Evolutionary conservation across 495 filamentous ascomycete genomes (phyloP).

Genomic region (Aspergillus egyptiacus): DNA sequence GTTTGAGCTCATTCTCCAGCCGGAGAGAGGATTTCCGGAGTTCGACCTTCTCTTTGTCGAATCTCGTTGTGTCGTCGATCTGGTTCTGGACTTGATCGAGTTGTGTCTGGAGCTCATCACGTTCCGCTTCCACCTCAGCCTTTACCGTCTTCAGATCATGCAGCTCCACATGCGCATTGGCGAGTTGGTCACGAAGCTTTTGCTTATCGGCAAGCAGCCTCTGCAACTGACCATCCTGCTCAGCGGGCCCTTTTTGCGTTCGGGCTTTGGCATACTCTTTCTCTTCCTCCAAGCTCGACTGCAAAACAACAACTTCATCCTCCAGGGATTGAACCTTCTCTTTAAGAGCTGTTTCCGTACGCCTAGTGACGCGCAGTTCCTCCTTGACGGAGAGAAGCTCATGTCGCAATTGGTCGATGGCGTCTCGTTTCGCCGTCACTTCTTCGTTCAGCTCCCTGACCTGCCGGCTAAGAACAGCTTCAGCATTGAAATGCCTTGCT

Average conservation of each 20-base stretch:
- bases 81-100: conserved; percentile 45
- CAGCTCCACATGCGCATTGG: conserved; percentile 54
- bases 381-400: conserved; percentile 59
- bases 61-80: conserved; percentile 47
- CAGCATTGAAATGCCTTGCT: conserved; percentile 50
- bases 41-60: conserved; percentile 58
- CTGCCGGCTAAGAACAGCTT: conserved; percentile 49
- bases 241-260: conserved; percentile 38
- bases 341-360: conserved; percentile 55
- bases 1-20: conserved; percentile 53
- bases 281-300: conserved; percentile 69
- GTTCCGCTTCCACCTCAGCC: conserved; percentile 53
- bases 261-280: conserved; percentile 57
- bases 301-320: conserved; percentile 73
- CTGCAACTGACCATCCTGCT: conserved; percentile 44
- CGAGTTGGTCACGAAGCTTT: conserved; percentile 56
- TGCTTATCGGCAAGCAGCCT: conserved; percentile 53
- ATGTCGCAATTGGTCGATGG: conserved; percentile 48
- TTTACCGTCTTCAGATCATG: conserved; percentile 49
- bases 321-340: conserved; percentile 71
- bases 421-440: conserved; percentile 46
- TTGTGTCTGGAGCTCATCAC: conserved; percentile 57
- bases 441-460: conserved; percentile 54
- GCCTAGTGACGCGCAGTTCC: conserved; percentile 60
- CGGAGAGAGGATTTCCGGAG: conserved; percentile 53